Evolutionary conservation across 2,329 filamentous ascomycete genomes (phyloP), one percentile per base, ranked within the genome.

Genomic region (Hypoxylon sp.): DNA sequence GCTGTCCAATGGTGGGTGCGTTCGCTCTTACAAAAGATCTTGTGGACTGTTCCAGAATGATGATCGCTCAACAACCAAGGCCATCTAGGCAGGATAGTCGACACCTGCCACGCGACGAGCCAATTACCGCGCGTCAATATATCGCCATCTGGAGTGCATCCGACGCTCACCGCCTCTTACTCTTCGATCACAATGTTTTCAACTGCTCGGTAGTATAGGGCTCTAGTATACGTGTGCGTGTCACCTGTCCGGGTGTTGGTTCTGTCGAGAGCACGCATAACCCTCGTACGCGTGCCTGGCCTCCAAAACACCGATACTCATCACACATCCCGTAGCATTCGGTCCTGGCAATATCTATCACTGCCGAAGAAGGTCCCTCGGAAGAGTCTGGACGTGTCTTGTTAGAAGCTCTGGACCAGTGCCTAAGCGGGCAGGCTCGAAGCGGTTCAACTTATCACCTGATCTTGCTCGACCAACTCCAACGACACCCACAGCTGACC

Each of bases 41-140:
- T 41, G 49, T 49, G 27, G 60, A 52, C 47, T 60, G 53, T 47
- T 60, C 60, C 49, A 63, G 47, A 60, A 26, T 43, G 29, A 37
- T 31, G 31, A 46, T 52, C 27, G 8, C 35, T 26, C 15, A 18
- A 17, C 9, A 21, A 9, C 18, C n/a, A 41, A 37, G 48, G 27
- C 46, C 42, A 43, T 27, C 20, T 29, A n/a, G 48, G 21, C 18
- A 24, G 38, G 31, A 42, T 55, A 29, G 41, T 40, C 49, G 41
- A 41, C 37, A 40, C 13, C 24, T 37, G 41, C 40, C 45, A 57
- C 45, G 29, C 48, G 47, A 33, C 29, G 51, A 56, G 41, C 35
- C 31, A 15, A 54, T 54, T n/a, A 24, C 31, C 47, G 50, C 33
- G 45, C 17, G 10, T 6, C n/a, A 18, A 20, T 17, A 33, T 48